Evolutionary conservation across 768 basidiomycete species (phyloP), one percentile per base, ranked within the genome.

Genomic region (Sporobolomyces roseus): DNA sequence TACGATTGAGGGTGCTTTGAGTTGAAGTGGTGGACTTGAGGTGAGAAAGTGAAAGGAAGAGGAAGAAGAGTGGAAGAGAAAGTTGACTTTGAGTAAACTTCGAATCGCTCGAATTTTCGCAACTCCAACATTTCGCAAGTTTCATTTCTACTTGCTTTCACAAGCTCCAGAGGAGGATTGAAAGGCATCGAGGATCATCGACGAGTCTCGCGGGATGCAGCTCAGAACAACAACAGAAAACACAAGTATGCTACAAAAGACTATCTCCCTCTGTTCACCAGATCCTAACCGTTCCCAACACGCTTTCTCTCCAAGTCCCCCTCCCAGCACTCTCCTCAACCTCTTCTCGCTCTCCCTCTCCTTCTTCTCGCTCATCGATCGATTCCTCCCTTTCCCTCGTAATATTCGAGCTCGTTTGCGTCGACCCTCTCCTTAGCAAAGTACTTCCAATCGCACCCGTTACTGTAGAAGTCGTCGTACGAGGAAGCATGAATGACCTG

Each of bases 271-370:
- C 38, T 41, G 9, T 27, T 52, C 19, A 52, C 50, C 19, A 52
- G 30, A 52, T 52, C 27, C 27, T 52, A 12, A 52, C 19, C 6
- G 50, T 30, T 7, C 58, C 51, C 4, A 17, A 63, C 1, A 68
- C n/a, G 41, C 61, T 53, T 19, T 46, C 55, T 25, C 61, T 41
- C 67, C 61, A 68, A 14, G 61, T 52, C 19, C 36, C 43, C 23
- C 38, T 13, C 12, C 36, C 30, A 48, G 32, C 36, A 9, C 43
- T 38, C 32, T 29, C 56, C 16, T 48, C 33, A 33, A 29, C 32
- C 46, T 16, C 45, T 29, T 59, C 48, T 25, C 33, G 30, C 19
- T 59, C 61, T 8, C 33, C 41, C 19, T 59, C 61, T 8, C 2
- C n/a, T 13, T 48, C 46, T 12, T 27, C 49, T 32, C 33, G 4